A percentile compares a stretch with the other conserved stretches of the same genome.
phyloP scores from a whole-genome alignment of 331 rosid species.

The Rosa hybrid region DNA sequence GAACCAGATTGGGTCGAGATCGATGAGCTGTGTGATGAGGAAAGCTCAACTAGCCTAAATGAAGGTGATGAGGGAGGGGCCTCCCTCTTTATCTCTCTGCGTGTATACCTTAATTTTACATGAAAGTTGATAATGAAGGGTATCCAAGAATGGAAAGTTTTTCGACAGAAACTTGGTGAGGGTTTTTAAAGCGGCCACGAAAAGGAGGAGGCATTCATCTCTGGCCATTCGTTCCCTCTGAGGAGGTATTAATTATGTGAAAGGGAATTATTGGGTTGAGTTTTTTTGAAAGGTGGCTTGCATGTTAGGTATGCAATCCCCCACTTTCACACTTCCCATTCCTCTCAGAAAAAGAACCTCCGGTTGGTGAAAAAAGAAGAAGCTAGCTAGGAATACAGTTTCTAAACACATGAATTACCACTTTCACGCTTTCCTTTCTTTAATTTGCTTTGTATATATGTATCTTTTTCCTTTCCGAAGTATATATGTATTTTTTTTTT shows the following conservation, averaged over 20 bases:
- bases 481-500: no score
- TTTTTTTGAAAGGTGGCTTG: neutral
- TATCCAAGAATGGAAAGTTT: neutral
- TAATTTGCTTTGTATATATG: neutral
- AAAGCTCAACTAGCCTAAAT: neutral
- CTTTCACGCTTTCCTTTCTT: neutral
- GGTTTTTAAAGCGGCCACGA: slow-evolving; percentile 16
- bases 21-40: neutral
- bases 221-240: slow-evolving; percentile 30
- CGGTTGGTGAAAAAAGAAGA: neutral
- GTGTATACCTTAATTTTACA: neutral
- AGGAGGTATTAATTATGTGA: slow-evolving; percentile 27
- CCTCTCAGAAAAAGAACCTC: neutral
- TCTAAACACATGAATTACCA: neutral
- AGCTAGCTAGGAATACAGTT: neutral
- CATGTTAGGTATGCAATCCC: neutral
- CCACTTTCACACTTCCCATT: neutral
- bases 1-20: neutral
- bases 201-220: slow-evolving; percentile 14
- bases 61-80: neutral
- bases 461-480: neutral
- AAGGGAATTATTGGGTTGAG: slow-evolving; percentile 18
- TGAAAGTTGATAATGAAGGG: neutral
- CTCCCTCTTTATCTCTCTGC: neutral
- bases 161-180: neutral